Base-by-base conservation (phyloP, 805 yeast genomes). In the Nakazawaea peltata region DNA sequence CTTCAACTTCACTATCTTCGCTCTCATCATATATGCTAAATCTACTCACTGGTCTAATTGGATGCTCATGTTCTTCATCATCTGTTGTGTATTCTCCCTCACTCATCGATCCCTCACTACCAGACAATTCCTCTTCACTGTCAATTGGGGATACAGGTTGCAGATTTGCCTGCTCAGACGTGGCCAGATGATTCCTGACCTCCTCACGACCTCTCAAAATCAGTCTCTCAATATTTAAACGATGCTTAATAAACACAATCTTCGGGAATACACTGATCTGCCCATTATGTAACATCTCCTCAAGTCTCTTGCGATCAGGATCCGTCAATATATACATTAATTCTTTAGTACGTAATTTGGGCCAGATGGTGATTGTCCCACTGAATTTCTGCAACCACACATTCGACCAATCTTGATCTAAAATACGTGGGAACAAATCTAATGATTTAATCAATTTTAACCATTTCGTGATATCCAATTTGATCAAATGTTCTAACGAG, bases 401-500 rank as follows among this genome's bases (percentile, higher is more conserved):
- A 47, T 72, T 76, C 44, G 84, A 78, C 90, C 90, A 83, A 54
- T 82, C 92, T 52, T 77, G 85, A 45, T 79, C 80, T 61, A 77
- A 55, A 28, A 81, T 52, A 41, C 71, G 70, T 2, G 94, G 94
- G 31, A 81, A 59, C 17, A 82, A 58, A 41, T 81, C 85, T 33
- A 82, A 63, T 12, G 73, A 68, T 33, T 77, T 73, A 28, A 80
- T 65, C 44, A 82, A 63, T 45, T 77, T 75, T 31, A 82, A 53
- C 86, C 92, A 82, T 53, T 83, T 82, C n/a, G 69, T 67, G 41
- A 81, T 76, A 46, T 82, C 94, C 39, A 82, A 63, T 48, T 80
- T 78, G 45, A 81, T 65, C 41, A 79, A 63, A 41, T 77, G 81
- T 45, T 83, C 92, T 21, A 74, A 41, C 1, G 87, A 85, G 11